Evolutionary conservation across 2,329 filamentous ascomycete species (phyloP), one percentile per base, ranked within the genome.

Genomic region (Ascomycota sp.): DNA sequence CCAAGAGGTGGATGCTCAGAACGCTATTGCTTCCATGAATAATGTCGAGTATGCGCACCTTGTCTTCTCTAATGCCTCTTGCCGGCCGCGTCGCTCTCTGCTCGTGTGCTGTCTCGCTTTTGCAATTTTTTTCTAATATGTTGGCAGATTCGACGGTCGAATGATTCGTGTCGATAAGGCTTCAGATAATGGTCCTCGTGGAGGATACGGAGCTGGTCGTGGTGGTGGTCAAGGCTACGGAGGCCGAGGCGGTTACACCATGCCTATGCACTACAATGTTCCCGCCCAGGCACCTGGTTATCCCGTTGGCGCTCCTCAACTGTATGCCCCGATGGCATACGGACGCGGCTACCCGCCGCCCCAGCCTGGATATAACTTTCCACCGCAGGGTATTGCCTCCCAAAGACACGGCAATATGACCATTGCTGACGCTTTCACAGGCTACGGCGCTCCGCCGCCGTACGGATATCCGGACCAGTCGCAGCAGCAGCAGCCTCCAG

Each of bases 101-200:
- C 27, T 31, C 31, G 37, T 25, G 3, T 20, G 17, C 20, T 31
- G 30, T 32, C 30, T 23, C 36, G 30, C 8, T 21, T 31, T 27
- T 17, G 17, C 23, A 24, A n/a, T 17, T 9, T 26, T 22, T 23
- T 12, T 7, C 21, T 23, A 7, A 23, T 24, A 13, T 6, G 11
- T 24, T 4, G 13, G 23, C 19, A 92, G 85, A 45, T 93, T 95
- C 54, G 85, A 95, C 55, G 86, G 86, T 39, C 81, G 86, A 43
- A 73, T 70, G 40, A 94, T 98, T 52, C 83, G 86, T 43, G 86
- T 98, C 40, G 86, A 95, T 59, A 92, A 85, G 56, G 89, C 85
- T 36, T 85, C 82, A 34, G 85, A 94, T 54, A 75, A 74, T 40
- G 69, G 70, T 28, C 62, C 70, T 28, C 65, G 70, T 33, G 52